Evolutionary conservation across 2,329 filamentous ascomycete genomes (phyloP).

Genomic region (Harringtonia lauricola): DNA sequence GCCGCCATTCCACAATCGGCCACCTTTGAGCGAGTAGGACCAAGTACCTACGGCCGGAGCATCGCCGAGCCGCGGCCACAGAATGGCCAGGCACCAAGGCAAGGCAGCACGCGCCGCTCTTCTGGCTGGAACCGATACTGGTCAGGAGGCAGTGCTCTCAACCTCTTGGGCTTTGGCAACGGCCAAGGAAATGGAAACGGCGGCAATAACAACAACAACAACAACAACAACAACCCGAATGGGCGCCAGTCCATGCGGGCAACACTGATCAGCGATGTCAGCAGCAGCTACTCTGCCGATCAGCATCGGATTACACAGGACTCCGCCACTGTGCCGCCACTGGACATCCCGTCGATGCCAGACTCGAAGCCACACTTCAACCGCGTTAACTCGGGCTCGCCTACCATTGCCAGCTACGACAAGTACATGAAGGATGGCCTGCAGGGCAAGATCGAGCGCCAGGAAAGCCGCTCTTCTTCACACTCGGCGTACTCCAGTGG

Average conservation of each 20-base stretch:
- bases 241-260: constrained; percentile 26
- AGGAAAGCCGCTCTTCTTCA: constrained; percentile 35
- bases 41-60: constrained; percentile 4
- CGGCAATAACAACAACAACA: constrained; percentile 14
- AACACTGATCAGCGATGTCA: constrained; percentile 43
- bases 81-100: constrained; percentile 22
- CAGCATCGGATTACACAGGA: constrained; percentile 45
- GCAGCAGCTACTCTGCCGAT: constrained; percentile 43
- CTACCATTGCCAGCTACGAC: constrained; percentile 52
- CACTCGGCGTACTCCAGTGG: constrained; percentile 51
- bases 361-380: constrained; percentile 52
- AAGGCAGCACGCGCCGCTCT: constrained; percentile 42
- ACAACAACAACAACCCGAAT: constrained; percentile 26
- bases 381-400: constrained; percentile 57
- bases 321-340: constrained; percentile 59
- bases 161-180: constrained; percentile 49
- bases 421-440: constrained; percentile 43
- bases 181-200: constrained; percentile 17
- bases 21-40: constrained; percentile 21
- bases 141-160: constrained; percentile 60
- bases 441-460: constrained; percentile 49
- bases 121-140: constrained; percentile 72
- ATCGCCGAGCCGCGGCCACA: constrained; percentile 13
- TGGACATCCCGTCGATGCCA: constrained; percentile 39
- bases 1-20: constrained; percentile 20